Evolutionary conservation across 805 yeast genomes (phyloP).

Genomic region (Pichia deserticola): DNA sequence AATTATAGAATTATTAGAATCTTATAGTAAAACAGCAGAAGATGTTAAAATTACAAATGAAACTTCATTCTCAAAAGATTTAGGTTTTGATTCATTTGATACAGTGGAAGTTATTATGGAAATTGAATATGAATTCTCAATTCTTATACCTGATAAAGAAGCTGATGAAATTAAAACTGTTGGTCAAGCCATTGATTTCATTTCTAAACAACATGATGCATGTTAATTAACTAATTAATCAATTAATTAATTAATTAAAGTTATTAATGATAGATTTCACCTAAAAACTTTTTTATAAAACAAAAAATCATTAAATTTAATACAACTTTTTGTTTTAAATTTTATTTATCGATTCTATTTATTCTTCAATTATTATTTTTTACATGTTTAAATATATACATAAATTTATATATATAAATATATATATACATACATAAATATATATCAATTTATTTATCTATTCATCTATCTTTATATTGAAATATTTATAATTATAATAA

Average conservation of each 20-base stretch:
- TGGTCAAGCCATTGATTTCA: slow-evolving; percentile 86
- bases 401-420: no score
- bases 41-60: slow-evolving; percentile 28
- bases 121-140: slow-evolving; percentile 65
- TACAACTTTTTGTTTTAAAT: no score
- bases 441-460: no score
- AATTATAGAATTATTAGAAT: slow-evolving; percentile 55
- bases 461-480: no score
- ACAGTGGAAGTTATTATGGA: slow-evolving; percentile 69
- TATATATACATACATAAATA: no score
- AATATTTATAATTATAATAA: no score
- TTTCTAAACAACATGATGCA: slow-evolving; percentile 54
- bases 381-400: no score
- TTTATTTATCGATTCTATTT: slow-evolving; percentile 3
- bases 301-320: no score
- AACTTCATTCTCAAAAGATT: slow-evolving; percentile 54
- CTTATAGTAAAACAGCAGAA: slow-evolving; percentile 49
- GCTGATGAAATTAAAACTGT: slow-evolving; percentile 93
- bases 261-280: no score
- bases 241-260: neutral
- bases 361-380: slow-evolving; percentile 1
- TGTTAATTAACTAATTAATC: slow-evolving; percentile 16
- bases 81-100: slow-evolving; percentile 66
- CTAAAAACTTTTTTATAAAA: no score
- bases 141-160: slow-evolving; percentile 81